These are phyloP conservation scores for Dipodascus geniculatus DNA, from an alignment of 805 yeast species.

Conservation along the genomic window DNA sequence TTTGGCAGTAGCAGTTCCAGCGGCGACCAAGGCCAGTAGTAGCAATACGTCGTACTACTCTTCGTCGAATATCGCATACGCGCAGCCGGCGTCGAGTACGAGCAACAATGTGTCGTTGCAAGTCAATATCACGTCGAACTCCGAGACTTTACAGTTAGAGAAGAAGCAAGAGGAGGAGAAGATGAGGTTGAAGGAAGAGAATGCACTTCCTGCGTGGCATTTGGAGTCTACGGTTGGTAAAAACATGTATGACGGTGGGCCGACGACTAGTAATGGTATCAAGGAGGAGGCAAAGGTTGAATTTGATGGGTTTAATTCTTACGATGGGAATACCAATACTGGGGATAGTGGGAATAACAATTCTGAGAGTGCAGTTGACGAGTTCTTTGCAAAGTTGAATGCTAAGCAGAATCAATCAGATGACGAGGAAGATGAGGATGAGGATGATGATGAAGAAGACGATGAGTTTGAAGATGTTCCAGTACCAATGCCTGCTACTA, in stretches of 20 bases:
- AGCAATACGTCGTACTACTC: conserved; percentile 11
- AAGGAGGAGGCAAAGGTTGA: neutral
- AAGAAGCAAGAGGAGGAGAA: conserved; percentile 59
- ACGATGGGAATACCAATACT: neutral
- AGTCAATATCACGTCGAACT: conserved; percentile 77
- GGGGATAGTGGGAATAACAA: neutral
- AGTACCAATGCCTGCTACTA: neutral
- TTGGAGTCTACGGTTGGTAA: conserved; percentile 81
- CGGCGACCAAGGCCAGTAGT: conserved; percentile 12
- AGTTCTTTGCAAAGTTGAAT: neutral
- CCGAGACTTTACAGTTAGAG: conserved; percentile 62
- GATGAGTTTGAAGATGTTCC: neutral
- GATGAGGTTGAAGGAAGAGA: conserved; percentile 68
- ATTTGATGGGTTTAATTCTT: neutral
- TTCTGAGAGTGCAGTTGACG: neutral
- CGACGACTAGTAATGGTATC: neutral
- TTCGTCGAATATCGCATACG: conserved; percentile 22
- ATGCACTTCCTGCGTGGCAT: conserved; percentile 96
- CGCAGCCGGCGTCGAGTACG: conserved; percentile 30
- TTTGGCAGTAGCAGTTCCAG: conserved; percentile 67
- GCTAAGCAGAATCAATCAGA: neutral
- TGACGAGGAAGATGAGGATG: neutral
- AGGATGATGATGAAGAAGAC: neutral
- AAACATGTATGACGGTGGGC: conserved; percentile 22
- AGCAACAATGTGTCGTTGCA: conserved; percentile 54